These are phyloP conservation scores for Stygiomarasmius scandens DNA, from an alignment of 1,284 basidiomycete genomes.

Conservation along the genomic window DNA sequence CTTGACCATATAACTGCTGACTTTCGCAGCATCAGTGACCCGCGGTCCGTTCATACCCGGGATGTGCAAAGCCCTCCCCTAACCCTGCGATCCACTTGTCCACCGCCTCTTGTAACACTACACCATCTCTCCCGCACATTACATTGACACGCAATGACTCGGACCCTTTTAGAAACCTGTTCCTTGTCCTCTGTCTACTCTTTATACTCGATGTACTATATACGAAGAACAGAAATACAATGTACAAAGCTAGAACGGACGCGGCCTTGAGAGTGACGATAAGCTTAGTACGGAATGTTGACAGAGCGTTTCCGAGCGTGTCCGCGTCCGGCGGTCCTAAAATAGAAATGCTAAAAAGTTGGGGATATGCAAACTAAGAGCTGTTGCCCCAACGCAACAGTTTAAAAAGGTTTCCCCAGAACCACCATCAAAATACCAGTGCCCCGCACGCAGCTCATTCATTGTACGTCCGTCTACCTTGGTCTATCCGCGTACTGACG, in stretches of 20 bases:
- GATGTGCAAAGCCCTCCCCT: background rate
- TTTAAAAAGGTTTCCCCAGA: background rate
- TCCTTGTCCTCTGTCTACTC: no score
- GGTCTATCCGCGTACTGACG: slow-evolving; percentile 3
- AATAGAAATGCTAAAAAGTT: background rate
- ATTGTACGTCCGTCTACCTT: background rate
- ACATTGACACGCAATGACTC: background rate
- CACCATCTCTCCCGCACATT: background rate
- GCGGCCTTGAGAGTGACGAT: no score
- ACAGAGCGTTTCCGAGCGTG: no score
- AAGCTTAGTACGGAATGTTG: no score
- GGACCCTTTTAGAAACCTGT: background rate
- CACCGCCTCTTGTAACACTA: background rate
- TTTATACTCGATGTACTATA: no score
- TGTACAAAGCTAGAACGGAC: no score
- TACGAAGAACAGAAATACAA: no score
- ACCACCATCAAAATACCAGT: background rate
- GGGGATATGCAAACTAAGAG: background rate
- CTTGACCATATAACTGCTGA: background rate
- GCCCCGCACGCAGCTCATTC: background rate
- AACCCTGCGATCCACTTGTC: background rate
- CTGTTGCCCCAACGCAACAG: background rate
- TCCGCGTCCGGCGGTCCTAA: background rate
- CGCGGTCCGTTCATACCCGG: background rate
- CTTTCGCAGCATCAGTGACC: background rate